These are phyloP conservation scores for Suillus bovinus DNA, from an alignment of 768 basidiomycete genomes.

Conservation along the genomic window DNA sequence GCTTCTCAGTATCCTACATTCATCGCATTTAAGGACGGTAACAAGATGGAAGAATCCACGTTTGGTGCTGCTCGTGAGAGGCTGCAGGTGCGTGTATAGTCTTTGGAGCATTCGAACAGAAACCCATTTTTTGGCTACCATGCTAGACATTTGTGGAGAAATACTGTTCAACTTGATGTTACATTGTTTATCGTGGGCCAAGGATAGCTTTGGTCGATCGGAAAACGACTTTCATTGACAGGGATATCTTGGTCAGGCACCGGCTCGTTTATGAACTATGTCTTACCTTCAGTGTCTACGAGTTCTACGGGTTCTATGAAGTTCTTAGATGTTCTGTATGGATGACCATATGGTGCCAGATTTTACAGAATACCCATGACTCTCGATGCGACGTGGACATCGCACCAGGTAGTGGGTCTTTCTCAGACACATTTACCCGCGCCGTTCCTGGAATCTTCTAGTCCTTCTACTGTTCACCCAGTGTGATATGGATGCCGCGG, in stretches of 20 bases:
- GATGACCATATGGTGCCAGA: background rate
- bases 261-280: background rate
- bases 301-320: background rate
- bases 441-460: too few species aligned
- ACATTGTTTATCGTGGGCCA: too few species aligned
- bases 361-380: background rate
- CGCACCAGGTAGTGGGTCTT: background rate
- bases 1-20: slow-evolving; percentile 9
- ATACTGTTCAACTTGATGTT: background rate
- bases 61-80: slow-evolving; percentile 2
- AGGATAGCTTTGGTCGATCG: background rate
- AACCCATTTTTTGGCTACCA: background rate
- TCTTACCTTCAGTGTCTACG: background rate
- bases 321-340: background rate
- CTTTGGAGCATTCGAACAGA: background rate
- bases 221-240: background rate
- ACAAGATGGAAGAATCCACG: slow-evolving; percentile 4
- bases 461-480: slow-evolving; percentile 20
- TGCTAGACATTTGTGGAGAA: slow-evolving; percentile 2
- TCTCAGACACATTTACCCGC: background rate
- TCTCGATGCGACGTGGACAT: background rate
- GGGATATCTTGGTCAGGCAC: background rate
- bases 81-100: background rate
- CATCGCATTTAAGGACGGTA: slow-evolving; percentile 6
- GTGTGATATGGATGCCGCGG: background rate